These are phyloP conservation scores for Vaccinium darrowii DNA, from an alignment of 148 eudicot genomes.

Conservation along the genomic window DNA sequence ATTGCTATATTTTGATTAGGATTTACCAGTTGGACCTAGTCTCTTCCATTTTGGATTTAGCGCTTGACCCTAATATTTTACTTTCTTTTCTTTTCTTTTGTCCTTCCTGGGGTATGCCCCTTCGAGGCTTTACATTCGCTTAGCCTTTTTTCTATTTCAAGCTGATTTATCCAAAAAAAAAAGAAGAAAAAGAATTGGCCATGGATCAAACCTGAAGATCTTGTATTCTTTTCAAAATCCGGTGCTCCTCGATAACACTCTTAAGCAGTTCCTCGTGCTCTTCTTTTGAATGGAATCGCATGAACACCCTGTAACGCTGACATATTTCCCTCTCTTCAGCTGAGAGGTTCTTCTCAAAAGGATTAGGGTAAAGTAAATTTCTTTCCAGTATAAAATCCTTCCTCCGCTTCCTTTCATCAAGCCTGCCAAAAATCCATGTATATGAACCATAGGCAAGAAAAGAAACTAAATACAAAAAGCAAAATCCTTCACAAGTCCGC, in stretches of 20 bases:
- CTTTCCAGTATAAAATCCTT: constrained; percentile 86
- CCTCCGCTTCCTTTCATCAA: constrained; percentile 93
- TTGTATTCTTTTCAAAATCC: constrained; percentile 64
- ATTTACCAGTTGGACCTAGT: too few species aligned
- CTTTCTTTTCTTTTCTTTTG: too few species aligned
- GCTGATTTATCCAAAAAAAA: too few species aligned
- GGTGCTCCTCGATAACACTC: constrained; percentile 71
- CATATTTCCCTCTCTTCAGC: constrained; percentile 85
- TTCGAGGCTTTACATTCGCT: too few species aligned
- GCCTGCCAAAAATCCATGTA: constrained; percentile 42
- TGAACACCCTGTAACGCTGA: constrained; percentile 67
- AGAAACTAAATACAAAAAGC: constrained; percentile 1
- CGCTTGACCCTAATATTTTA: too few species aligned
- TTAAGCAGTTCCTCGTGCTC: constrained; percentile 78
- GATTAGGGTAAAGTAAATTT: constrained; percentile 73
- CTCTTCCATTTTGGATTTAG: too few species aligned
- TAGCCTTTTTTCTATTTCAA: too few species aligned
- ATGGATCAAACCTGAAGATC: constrained; percentile 66
- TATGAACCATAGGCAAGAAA: background rate
- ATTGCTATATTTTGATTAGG: too few species aligned
- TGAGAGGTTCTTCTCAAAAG: constrained; percentile 66
- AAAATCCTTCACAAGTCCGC: background rate
- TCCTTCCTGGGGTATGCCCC: too few species aligned
- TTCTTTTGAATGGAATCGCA: constrained; percentile 89
- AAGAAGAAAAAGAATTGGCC: background rate